Conservation (phyloP, 371 early-diverging fungal species). For the Mortierella sp. region DNA sequence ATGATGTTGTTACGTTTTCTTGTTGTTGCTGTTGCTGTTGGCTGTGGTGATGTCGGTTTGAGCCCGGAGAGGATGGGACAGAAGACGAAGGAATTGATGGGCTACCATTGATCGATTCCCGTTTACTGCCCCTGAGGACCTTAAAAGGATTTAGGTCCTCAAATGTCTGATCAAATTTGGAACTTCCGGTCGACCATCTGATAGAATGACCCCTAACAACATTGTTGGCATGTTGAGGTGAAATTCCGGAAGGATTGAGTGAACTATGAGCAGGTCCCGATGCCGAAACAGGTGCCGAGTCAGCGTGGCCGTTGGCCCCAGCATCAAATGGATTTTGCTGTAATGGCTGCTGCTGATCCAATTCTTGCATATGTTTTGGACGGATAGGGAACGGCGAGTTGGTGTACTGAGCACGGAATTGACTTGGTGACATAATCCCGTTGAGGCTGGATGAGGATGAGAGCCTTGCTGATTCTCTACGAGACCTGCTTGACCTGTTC, state of each 20-base stretch:
- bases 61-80: too few species aligned
- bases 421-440: conserved; percentile 35
- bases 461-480: conserved; percentile 18
- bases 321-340: not conserved
- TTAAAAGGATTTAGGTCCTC: conserved; percentile 41
- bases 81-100: conserved; percentile 3
- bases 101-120: not conserved
- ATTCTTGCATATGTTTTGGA: conserved; percentile 14
- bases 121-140: conserved; percentile 3
- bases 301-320: not conserved
- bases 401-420: conserved; percentile 36
- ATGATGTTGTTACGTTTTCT: not conserved
- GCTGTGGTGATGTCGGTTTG: not conserved
- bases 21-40: conserved; percentile 9
- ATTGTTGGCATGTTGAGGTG: too few species aligned
- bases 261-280: not conserved
- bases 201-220: conserved; percentile 6
- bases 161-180: conserved; percentile 32
- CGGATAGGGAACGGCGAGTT: conserved; percentile 17
- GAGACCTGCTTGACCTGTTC: not conserved
- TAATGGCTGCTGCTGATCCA: not conserved
- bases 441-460: conserved; percentile 10
- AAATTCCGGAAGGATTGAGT: too few species aligned
- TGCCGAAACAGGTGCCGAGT: not conserved
- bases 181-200: conserved; percentile 21